Base-by-base conservation (phyloP, 2,329 filamentous ascomycete species). In the Fusarium buharicum region DNA sequence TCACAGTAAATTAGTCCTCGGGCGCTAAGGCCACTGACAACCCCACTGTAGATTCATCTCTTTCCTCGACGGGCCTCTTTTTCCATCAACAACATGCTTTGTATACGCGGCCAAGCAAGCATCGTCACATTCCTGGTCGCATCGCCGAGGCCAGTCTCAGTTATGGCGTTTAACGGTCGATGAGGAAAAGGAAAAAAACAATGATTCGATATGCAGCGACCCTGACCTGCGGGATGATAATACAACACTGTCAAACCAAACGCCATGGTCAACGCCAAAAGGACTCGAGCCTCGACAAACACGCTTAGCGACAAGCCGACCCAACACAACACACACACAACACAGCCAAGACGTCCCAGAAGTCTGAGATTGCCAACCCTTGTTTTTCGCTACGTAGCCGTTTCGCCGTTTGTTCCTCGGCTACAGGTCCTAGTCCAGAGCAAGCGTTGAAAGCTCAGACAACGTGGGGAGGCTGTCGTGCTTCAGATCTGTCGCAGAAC, bases 401-500 rank as follows among this genome's bases (percentile, higher is more conserved):
- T 28, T 28, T 28, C 8, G 27, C 12, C 10, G 38, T 58, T 51
- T 59, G 38, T 30, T 44, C 41, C 34, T 62, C 48, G 36, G 48
- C 39, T 27, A 43, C 41, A 48, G 37, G 50, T 30, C 31, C 41
- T 50, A 40, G 53, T 58, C 47, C 55, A 40, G 56, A 56, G 48
- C 50, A 53, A 58, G 58, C 38, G 43, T 59, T 49, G 36, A 47
- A 59, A 60, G 55, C 56, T 55, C 56, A 61, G 55, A 68, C 68
- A 59, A 50, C 59, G 61, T 69, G 60, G 65, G 54, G 64, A 66
- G 54, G 55, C 60, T 65, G 60, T 70, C 56, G 67, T 81, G 80
- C 80, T 70, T 82, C 80, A 81, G 73, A 75, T 75, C 70, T 79
- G 80, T 82, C 76, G 73, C 79, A 81, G 75, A 69, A 77, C 75